These are phyloP conservation scores for Leptographium lundbergii DNA, from an alignment of 2,329 filamentous ascomycete species.

Conservation along the genomic window DNA sequence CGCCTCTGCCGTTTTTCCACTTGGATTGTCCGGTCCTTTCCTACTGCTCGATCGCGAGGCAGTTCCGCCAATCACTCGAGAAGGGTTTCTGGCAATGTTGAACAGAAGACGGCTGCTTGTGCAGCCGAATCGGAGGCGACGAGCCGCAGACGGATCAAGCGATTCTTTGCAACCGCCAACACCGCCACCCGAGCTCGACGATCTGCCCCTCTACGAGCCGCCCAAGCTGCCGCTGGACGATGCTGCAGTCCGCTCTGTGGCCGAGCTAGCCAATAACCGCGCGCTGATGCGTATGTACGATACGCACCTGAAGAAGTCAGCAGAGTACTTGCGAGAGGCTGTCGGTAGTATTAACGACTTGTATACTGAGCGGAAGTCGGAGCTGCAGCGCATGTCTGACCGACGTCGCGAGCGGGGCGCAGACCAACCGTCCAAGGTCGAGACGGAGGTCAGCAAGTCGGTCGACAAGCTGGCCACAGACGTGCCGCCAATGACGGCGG, in stretches of 20 bases:
- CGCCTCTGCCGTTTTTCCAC: background rate
- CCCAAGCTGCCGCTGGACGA: conserved; percentile 32
- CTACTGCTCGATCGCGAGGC: background rate
- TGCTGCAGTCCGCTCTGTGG: conserved; percentile 24
- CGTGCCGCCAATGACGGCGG: conserved; percentile 29
- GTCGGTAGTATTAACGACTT: conserved; percentile 37
- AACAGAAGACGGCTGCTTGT: conserved; percentile 8
- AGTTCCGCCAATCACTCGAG: background rate
- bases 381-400: conserved; percentile 19
- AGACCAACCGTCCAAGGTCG: conserved; percentile 10
- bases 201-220: conserved; percentile 38
- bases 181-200: conserved; percentile 10
- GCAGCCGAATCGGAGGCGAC: conserved; percentile 5
- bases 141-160: background rate
- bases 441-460: conserved; percentile 23
- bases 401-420: conserved; percentile 21
- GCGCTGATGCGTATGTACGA: conserved; percentile 29
- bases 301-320: conserved; percentile 31
- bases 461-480: conserved; percentile 22
- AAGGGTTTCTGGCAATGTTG: background rate
- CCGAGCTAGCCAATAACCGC: conserved; percentile 28
- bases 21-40: background rate
- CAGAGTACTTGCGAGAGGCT: conserved; percentile 26
- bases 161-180: background rate
- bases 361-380: conserved; percentile 21